A percentile compares a stretch with the other conserved stretches of the same genome.
phyloP scores from a whole-genome alignment of 169 alveolate genomes.

The Pseudocohnilembus persalinus region DNA sequence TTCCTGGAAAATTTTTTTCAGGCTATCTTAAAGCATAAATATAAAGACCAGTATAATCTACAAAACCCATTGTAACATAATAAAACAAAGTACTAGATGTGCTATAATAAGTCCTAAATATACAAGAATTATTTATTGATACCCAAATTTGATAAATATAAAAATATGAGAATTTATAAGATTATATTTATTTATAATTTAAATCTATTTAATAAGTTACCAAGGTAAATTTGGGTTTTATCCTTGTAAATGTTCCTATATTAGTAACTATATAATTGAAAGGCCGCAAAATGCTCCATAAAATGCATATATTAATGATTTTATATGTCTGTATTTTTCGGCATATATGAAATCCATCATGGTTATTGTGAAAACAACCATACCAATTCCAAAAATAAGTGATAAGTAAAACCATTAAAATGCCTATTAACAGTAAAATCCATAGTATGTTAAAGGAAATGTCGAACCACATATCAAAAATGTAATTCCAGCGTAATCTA shows the following conservation, averaged over 20 bases:
- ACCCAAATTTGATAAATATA: too few relatives aligned
- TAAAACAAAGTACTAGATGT: background rate
- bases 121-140: too few relatives aligned
- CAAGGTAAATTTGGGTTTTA: background rate
- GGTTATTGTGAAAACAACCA: constrained; percentile 19
- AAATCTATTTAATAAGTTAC: too few relatives aligned
- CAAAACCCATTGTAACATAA: constrained; percentile 20
- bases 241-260: background rate
- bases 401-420: background rate
- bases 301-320: constrained; percentile 49
- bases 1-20: constrained; percentile 71
- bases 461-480: constrained; percentile 73
- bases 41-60: constrained; percentile 64
- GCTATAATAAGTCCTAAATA: too few relatives aligned
- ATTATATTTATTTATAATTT: too few relatives aligned
- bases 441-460: constrained; percentile 65
- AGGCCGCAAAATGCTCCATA: constrained; percentile 50
- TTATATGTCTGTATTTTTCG: constrained; percentile 40
- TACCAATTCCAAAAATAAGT: constrained; percentile 21
- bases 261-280: background rate
- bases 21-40: constrained; percentile 69
- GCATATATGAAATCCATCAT: constrained; percentile 48
- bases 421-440: constrained; percentile 37
- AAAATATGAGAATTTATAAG: too few relatives aligned
- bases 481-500: constrained; percentile 77